Evolutionary conservation across 176 grass and related monocot genomes (phyloP).

Genomic region (Eleusine indica): DNA sequence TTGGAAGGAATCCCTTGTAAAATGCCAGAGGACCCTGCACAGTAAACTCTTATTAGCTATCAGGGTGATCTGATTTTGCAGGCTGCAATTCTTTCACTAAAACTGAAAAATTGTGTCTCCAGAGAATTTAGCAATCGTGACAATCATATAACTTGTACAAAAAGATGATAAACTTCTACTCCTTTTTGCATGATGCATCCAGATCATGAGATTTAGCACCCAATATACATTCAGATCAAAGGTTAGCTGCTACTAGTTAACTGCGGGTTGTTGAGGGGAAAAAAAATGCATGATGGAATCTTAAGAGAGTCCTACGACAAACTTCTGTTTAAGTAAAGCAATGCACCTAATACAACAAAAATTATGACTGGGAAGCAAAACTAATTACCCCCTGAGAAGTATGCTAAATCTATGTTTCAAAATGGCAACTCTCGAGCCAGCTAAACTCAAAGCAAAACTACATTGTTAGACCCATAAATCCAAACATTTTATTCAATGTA

Average conservation of each 20-base stretch:
- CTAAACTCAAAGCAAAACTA: too few relatives aligned
- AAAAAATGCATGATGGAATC: too few relatives aligned
- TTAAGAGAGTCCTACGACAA: too few relatives aligned
- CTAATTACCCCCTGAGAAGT: not conserved
- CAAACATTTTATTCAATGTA: not conserved
- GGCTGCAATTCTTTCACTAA: not conserved
- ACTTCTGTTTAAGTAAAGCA: not conserved
- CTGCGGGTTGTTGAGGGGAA: not conserved
- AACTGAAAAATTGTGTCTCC: conserved; percentile 8
- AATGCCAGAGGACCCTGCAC: conserved; percentile 85
- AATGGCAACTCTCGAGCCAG: too few relatives aligned
- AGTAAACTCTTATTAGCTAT: conserved; percentile 14
- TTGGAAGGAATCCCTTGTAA: conserved; percentile 89
- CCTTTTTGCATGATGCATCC: not conserved
- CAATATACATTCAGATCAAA: not conserved
- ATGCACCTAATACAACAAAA: not conserved
- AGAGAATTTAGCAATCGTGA: not conserved
- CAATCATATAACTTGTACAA: not conserved
- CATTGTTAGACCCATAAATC: too few relatives aligned
- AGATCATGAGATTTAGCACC: not conserved
- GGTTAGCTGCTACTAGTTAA: not conserved
- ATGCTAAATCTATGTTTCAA: conserved; percentile 1
- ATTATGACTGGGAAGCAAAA: not conserved
- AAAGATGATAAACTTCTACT: not conserved
- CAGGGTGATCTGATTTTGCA: not conserved